A percentile compares a stretch with the other conserved stretches of the same genome.
Evolutionary conservation across 1,284 basidiomycete genomes (phyloP).

Genomic region (Mycosarcoma maydis): DNA sequence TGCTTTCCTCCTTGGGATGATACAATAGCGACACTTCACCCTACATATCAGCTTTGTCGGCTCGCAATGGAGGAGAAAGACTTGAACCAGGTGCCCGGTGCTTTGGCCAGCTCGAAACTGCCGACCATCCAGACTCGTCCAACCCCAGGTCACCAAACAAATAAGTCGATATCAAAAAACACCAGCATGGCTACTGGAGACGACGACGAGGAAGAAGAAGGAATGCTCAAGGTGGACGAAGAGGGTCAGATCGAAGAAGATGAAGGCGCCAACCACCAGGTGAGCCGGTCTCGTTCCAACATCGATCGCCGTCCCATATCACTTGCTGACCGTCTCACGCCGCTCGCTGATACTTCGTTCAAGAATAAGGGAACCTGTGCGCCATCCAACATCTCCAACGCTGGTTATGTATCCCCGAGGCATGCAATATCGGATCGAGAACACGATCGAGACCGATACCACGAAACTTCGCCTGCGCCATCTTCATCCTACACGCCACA

Average conservation of each 20-base stretch:
- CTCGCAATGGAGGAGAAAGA: conserved; percentile 10
- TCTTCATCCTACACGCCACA: conserved; percentile 30
- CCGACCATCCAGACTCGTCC: not conserved
- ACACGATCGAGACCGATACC: conserved; percentile 32
- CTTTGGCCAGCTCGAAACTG: not conserved
- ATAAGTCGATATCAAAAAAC: conserved; percentile 1
- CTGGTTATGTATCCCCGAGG: conserved; percentile 28
- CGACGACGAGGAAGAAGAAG: conserved; percentile 49
- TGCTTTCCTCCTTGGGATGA: not conserved
- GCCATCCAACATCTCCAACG: conserved; percentile 12
- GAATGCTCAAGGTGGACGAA: conserved; percentile 46
- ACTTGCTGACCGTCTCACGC: conserved; percentile 37
- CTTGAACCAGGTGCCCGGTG: not conserved
- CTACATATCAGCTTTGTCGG: no score
- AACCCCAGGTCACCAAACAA: not conserved
- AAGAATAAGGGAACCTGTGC: conserved; percentile 9
- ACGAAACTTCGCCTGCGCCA: conserved; percentile 33
- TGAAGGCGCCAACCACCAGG: conserved; percentile 25
- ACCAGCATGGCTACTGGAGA: conserved; percentile 11
- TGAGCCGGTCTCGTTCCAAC: conserved; percentile 33
- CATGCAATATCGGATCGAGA: conserved; percentile 28
- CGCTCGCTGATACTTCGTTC: conserved; percentile 19
- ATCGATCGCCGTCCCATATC: conserved; percentile 12
- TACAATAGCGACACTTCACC: not conserved
- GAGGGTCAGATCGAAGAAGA: conserved; percentile 52